phyloP scores from a whole-genome alignment of 2,329 filamentous ascomycete species.

The Mycocentrospora acerina region DNA sequence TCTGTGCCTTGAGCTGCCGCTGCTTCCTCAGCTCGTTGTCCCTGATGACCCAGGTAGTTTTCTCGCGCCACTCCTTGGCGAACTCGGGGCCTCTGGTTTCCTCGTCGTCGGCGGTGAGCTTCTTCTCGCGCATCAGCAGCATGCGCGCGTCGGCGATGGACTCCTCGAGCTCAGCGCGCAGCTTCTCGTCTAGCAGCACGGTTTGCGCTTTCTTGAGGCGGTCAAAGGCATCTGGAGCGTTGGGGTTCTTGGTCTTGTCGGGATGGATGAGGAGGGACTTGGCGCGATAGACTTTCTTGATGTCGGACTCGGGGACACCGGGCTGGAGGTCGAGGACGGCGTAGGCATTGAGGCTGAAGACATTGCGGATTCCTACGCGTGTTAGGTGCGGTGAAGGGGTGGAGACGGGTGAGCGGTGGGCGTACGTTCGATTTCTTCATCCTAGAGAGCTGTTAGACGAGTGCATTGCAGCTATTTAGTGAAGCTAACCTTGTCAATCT shows the following conservation, averaged over 20 bases:
- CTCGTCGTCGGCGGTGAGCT: conserved; percentile 84
- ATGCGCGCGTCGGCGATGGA: conserved; percentile 94
- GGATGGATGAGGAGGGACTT: conserved; percentile 99
- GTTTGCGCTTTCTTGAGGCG: conserved; percentile 93
- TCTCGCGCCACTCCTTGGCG: conserved; percentile 82
- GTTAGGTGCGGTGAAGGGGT: conserved; percentile 1
- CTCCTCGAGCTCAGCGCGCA: conserved; percentile 83
- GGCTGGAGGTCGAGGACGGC: conserved; percentile 94
- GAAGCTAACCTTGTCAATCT: conserved; percentile 75
- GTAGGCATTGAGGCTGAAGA: conserved; percentile 84
- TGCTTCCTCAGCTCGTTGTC: conserved; percentile 86
- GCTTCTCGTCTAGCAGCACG: conserved; percentile 90
- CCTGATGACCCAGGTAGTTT: conserved; percentile 84
- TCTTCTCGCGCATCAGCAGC: conserved; percentile 90
- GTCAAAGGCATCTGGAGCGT: conserved; percentile 93
- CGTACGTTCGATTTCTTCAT: conserved; percentile 85
- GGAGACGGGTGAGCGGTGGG: background rate
- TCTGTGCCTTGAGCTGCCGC: conserved; percentile 85
- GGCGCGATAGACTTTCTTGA: conserved; percentile 90
- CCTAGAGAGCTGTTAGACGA: conserved; percentile 53
- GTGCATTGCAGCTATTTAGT: background rate
- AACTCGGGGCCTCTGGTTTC: conserved; percentile 86
- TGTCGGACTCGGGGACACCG: conserved; percentile 92
- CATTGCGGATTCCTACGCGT: conserved; percentile 68
- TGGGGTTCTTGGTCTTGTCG: conserved; percentile 91